These are phyloP conservation scores for Catharanthus roseus DNA, from an alignment of 257 asterid species.

Conservation along the genomic window DNA sequence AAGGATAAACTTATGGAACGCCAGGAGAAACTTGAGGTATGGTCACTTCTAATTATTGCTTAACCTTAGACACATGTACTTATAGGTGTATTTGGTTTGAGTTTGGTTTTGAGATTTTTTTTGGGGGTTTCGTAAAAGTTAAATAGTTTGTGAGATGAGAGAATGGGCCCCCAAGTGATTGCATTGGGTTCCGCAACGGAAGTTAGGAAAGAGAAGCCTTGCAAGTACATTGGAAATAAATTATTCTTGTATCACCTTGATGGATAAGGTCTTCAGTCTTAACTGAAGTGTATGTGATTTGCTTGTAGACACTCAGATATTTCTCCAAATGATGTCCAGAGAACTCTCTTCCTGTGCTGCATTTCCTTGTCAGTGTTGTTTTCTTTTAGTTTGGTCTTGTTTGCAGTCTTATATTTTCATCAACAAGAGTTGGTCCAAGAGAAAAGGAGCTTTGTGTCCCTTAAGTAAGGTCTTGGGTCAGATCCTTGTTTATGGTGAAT, in stretches of 20 bases:
- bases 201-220: background rate
- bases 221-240: background rate
- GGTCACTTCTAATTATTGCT: background rate
- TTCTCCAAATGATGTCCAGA: background rate
- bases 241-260: background rate
- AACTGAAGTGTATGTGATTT: background rate
- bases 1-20: constrained; percentile 85
- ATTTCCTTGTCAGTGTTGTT: background rate
- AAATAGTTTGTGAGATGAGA: background rate
- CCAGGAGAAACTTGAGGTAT: constrained; percentile 85
- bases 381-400: background rate
- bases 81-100: too few species aligned
- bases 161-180: too few species aligned
- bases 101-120: too few species aligned
- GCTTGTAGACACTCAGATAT: background rate
- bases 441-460: too few species aligned
- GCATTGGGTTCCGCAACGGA: too few species aligned
- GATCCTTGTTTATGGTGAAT: too few species aligned
- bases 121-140: too few species aligned
- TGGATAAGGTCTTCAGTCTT: background rate
- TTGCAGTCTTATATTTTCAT: background rate
- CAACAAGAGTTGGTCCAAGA: too few species aligned
- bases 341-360: background rate
- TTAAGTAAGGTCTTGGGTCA: too few species aligned
- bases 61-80: background rate